phyloP scores from a whole-genome alignment of 2,329 filamentous ascomycete genomes.

The Eutypella sp. region DNA sequence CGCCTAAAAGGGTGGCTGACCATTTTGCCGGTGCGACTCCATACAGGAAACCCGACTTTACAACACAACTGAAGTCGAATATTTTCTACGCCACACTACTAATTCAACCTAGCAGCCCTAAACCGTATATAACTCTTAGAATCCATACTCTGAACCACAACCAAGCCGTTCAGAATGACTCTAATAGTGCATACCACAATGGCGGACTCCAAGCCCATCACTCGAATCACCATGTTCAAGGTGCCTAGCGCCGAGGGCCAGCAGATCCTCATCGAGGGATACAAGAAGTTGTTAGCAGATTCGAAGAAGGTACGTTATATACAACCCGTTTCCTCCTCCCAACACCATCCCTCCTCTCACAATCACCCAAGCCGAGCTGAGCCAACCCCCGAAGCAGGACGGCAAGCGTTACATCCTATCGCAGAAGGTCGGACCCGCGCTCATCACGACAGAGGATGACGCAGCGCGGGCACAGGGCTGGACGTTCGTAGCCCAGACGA shows the following conservation, averaged over 20 bases:
- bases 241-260: slow-evolving; percentile 39
- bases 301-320: slow-evolving; percentile 36
- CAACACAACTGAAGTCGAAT: no score
- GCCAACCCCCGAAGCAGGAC: slow-evolving; percentile 47
- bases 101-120: no score
- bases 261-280: slow-evolving; percentile 39
- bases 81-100: no score
- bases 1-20: no score
- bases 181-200: background rate
- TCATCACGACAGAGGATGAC: slow-evolving; percentile 34
- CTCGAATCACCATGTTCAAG: slow-evolving; percentile 52
- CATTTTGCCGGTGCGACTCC: no score
- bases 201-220: slow-evolving; percentile 30
- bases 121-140: no score
- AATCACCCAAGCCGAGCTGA: no score
- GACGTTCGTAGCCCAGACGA: slow-evolving; percentile 58
- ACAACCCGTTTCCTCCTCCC: background rate
- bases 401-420: slow-evolving; percentile 66
- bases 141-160: no score
- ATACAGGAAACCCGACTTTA: no score
- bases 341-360: background rate
- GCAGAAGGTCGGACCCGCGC: slow-evolving; percentile 41
- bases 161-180: no score
- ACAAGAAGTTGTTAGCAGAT: slow-evolving; percentile 34
- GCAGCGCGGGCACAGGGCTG: slow-evolving; percentile 61